A percentile compares a stretch with the other conserved stretches of the same genome.
These are phyloP conservation scores for Penicillium italicum DNA, from an alignment of 2,329 filamentous ascomycete genomes.

Conservation along the genomic window DNA sequence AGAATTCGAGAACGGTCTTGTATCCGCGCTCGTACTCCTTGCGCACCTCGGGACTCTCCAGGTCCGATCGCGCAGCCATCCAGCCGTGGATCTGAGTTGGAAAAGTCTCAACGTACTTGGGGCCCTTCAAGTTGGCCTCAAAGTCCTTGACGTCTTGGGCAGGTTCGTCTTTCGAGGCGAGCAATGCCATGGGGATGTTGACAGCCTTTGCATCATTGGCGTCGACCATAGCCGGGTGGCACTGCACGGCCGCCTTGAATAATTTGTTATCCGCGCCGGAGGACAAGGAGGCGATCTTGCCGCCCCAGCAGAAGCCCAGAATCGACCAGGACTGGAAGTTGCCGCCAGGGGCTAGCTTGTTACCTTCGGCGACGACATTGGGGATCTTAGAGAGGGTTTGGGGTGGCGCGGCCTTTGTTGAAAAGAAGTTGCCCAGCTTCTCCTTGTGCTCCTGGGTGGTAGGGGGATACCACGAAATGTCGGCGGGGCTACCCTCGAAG, in stretches of 20 bases:
- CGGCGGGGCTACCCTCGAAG: constrained; percentile 71
- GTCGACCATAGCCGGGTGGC: constrained; percentile 60
- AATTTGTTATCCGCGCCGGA: constrained; percentile 47
- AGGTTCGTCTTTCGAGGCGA: constrained; percentile 57
- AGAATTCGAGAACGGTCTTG: constrained; percentile 39
- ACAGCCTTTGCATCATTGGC: constrained; percentile 54
- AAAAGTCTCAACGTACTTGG: constrained; percentile 46
- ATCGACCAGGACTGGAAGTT: constrained; percentile 56
- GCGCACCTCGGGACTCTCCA: constrained; percentile 39
- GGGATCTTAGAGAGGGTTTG: constrained; percentile 55
- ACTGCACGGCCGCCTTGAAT: constrained; percentile 57
- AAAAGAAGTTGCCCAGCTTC: constrained; percentile 59
- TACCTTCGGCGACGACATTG: constrained; percentile 53
- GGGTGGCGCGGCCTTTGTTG: constrained; percentile 55
- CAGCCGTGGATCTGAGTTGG: constrained; percentile 45
- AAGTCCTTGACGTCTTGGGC: constrained; percentile 47
- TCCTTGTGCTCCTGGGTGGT: constrained; percentile 58
- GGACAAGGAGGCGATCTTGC: constrained; percentile 56
- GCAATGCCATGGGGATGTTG: constrained; percentile 55
- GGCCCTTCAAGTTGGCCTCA: constrained; percentile 36
- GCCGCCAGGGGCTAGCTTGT: constrained; percentile 42
- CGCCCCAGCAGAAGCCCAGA: constrained; percentile 60
- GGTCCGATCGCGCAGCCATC: constrained; percentile 44
- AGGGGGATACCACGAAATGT: constrained; percentile 59
- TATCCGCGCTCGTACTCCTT: constrained; percentile 47